Conservation (phyloP, 768 basidiomycete species). For the Dendrothele bispora region DNA sequence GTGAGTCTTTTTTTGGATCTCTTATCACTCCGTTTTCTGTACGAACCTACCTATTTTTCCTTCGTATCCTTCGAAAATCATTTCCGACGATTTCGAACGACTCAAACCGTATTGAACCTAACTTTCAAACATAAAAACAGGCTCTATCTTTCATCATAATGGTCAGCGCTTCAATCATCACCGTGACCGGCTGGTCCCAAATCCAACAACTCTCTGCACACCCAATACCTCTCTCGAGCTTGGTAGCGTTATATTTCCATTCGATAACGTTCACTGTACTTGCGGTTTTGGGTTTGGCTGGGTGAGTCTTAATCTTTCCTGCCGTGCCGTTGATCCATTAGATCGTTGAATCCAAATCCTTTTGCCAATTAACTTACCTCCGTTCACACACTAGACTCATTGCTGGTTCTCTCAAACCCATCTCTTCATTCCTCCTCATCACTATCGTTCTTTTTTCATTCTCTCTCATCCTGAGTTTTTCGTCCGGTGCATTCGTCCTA, state of each 20-base stretch:
- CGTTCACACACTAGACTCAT: constrained; percentile 34
- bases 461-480: constrained; percentile 47
- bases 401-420: constrained; percentile 43
- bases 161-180: constrained; percentile 42
- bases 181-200: constrained; percentile 46
- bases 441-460: constrained; percentile 40
- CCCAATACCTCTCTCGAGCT: constrained; percentile 34
- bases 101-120: no score
- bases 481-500: constrained; percentile 46
- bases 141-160: constrained; percentile 44
- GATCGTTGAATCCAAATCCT: constrained; percentile 20
- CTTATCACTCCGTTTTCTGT: no score
- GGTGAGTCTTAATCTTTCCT: constrained; percentile 31
- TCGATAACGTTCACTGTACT: constrained; percentile 48
- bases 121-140: no score
- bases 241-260: constrained; percentile 46
- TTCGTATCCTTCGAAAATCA: no score
- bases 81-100: no score
- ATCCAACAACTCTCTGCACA: constrained; percentile 43
- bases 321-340: background rate
- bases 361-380: background rate
- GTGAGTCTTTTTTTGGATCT: no score
- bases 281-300: constrained; percentile 47
- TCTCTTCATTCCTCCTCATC: constrained; percentile 42
- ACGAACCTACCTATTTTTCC: no score